These are phyloP conservation scores for Prunus salicina DNA, from an alignment of 306 rosid species.

Conservation along the genomic window DNA sequence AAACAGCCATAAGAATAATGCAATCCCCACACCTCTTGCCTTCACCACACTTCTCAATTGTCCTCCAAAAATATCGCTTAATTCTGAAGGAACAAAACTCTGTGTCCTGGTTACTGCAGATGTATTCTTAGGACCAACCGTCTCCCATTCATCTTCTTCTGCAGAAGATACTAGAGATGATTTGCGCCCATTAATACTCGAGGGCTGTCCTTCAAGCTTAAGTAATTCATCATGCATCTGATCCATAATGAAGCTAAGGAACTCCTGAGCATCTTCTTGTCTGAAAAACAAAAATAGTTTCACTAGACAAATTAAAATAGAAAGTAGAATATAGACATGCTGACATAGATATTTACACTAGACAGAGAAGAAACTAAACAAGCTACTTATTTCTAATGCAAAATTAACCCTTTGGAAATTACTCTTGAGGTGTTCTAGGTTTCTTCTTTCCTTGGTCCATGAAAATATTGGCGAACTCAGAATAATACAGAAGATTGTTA, in stretches of 20 bases:
- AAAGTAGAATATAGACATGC: not conserved
- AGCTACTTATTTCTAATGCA: too few relatives aligned
- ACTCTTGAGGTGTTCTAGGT: not conserved
- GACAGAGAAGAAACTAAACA: not conserved
- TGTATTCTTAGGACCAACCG: slow-evolving; percentile 89
- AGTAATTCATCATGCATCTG: slow-evolving; percentile 86
- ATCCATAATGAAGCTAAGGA: slow-evolving; percentile 92
- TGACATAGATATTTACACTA: not conserved
- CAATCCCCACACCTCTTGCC: slow-evolving; percentile 54
- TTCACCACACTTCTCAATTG: slow-evolving; percentile 75
- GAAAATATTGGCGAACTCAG: not conserved
- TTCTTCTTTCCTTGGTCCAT: not conserved
- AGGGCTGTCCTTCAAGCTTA: slow-evolving; percentile 64
- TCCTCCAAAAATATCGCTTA: slow-evolving; percentile 88
- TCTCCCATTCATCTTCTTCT: slow-evolving; percentile 98
- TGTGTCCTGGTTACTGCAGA: slow-evolving; percentile 97
- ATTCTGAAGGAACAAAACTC: slow-evolving; percentile 71
- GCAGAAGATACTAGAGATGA: slow-evolving; percentile 70
- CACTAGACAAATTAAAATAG: not conserved
- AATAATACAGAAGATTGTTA: not conserved
- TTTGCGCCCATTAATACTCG: slow-evolving; percentile 44
- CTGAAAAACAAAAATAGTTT: slow-evolving; percentile 35
- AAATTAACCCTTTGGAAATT: not conserved
- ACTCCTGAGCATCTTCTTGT: slow-evolving; percentile 99
- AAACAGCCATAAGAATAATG: not conserved